phyloP scores from a whole-genome alignment of 306 rosid genomes.

The Cyamopsis tetragonoloba region DNA sequence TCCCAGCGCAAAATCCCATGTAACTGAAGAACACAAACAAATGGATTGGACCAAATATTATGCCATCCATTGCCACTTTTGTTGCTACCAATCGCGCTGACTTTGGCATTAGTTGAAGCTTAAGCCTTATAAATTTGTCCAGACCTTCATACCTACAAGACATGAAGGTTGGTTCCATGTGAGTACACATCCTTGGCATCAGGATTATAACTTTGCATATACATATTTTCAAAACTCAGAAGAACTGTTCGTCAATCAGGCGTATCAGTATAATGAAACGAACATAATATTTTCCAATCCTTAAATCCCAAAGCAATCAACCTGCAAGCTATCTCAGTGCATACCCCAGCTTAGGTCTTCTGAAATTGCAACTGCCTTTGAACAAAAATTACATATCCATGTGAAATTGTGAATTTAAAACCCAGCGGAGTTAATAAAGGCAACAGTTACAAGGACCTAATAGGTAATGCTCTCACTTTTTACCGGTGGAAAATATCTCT shows the following conservation, averaged over 20 bases:
- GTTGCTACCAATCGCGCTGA: constrained; percentile 55
- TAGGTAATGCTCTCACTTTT: constrained; percentile 4
- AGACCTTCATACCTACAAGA: constrained; percentile 73
- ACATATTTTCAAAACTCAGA: not conserved
- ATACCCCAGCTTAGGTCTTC: not conserved
- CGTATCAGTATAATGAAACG: not conserved
- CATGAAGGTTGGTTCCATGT: constrained; percentile 2
- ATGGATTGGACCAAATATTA: constrained; percentile 70
- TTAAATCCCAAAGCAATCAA: constrained; percentile 17
- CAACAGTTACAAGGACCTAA: not conserved
- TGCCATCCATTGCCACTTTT: constrained; percentile 69
- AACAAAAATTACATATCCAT: not conserved
- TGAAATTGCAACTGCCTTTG: not conserved
- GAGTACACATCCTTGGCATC: not conserved
- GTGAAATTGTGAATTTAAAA: not conserved
- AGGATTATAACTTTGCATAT: not conserved
- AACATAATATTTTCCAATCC: not conserved
- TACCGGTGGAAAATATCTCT: not conserved
- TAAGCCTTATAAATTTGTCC: constrained; percentile 60
- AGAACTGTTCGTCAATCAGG: not conserved
- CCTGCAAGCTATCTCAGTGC: not conserved
- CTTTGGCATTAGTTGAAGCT: constrained; percentile 53
- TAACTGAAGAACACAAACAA: constrained; percentile 69
- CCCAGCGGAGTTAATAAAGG: not conserved
- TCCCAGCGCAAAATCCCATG: constrained; percentile 79